Evolutionary conservation across 139 green algal genomes (phyloP).

Genomic region (Picochlorum sp.): DNA sequence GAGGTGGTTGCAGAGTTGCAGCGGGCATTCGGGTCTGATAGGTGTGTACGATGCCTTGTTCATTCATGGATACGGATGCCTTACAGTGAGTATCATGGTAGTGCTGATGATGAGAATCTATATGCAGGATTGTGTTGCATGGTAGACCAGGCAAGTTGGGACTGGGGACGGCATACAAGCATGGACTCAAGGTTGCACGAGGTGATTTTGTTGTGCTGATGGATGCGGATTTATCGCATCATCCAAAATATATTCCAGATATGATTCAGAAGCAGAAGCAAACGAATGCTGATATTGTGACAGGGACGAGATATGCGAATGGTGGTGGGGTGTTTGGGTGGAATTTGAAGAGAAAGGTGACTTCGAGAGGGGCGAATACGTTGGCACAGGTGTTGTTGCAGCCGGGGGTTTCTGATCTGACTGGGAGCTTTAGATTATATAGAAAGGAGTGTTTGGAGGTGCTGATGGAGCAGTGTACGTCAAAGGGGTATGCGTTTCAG

Average conservation of each 20-base stretch:
- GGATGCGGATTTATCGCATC: constrained; percentile 94
- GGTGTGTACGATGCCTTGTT: too few species aligned
- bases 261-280: constrained; percentile 47
- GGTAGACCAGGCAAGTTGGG: constrained; percentile 67
- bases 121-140: constrained; percentile 34
- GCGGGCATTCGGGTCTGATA: constrained; percentile 35
- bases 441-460: constrained; percentile 39
- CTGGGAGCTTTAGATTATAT: constrained; percentile 89
- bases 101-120: too few species aligned
- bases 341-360: constrained; percentile 82
- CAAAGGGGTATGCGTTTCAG: constrained; percentile 82
- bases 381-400: constrained; percentile 72
- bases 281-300: constrained; percentile 72
- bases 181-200: constrained; percentile 52
- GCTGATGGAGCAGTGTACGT: constrained; percentile 36
- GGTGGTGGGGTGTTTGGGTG: constrained; percentile 86
- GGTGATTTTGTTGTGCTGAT: constrained; percentile 89
- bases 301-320: constrained; percentile 71
- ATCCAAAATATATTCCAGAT: constrained; percentile 74
- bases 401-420: constrained; percentile 74
- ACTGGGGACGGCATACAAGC: constrained; percentile 67
- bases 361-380: constrained; percentile 82
- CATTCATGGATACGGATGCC: too few species aligned
- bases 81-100: too few species aligned
- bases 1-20: constrained; percentile 61